Evolutionary conservation across 2,329 filamentous ascomycete species (phyloP), one percentile per base, ranked within the genome.

Genomic region (Pseudogymnoascus sp.): DNA sequence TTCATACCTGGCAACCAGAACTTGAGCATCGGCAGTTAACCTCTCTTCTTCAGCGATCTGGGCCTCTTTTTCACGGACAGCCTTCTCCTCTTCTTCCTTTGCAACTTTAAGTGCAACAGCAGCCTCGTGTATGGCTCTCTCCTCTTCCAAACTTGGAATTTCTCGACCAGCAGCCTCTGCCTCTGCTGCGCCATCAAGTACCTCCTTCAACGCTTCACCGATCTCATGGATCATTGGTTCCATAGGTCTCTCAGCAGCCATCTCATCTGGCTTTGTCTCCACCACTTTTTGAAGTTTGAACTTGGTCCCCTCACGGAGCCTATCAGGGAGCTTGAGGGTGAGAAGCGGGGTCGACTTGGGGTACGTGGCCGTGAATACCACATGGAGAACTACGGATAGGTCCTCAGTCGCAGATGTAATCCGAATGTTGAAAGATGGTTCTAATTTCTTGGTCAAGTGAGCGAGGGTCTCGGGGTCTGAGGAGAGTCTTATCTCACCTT

Each of bases 321-420:
- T 79, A 25, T 79, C 78, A 41, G 85, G 76, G 60, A 85, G 79
- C 65, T 89, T 87, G 47, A 95, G 71, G 4, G 81, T 84, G 12
- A 96, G 75, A 9, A 90, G 76, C 1, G 92, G 92, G 1, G 85
- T 77, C 1, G 91, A 89, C 70, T 90, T 96, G 3, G 93, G 94
- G 72, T 97, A 97, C 0, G 92, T 96, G 6, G 91, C 89, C 7
- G 91, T 94, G 66, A 97, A 78, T 61, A 89, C 87, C 59, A 95
- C 90, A 57, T 83, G 81, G n/a, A 97, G 75, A 1, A 84, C 85
- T 38, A 91, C 79, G 25, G 80, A 81, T 63, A 91, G 82, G 57
- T 91, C 87, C 37, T 85, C 80, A 69, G 94, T 88, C 0, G 85
- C 86, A 3, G 85, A 85, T 8, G 84, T 90, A 65, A 97, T 80